Conservation (phyloP, 2,329 filamentous ascomycete genomes). For the Colletotrichum sp. region DNA sequence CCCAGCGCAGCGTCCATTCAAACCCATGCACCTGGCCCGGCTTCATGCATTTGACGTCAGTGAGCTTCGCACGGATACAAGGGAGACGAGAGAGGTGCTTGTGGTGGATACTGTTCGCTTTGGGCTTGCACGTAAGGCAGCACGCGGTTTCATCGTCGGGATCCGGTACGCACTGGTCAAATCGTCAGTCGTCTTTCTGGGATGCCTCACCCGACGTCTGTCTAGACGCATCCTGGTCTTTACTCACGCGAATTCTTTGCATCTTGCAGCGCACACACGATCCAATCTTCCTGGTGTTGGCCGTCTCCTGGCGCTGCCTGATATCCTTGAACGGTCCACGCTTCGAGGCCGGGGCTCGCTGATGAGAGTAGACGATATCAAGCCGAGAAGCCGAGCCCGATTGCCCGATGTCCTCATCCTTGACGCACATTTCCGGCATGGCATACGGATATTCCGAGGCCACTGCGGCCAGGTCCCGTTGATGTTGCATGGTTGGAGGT, state of each 20-base stretch:
- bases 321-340: conserved; percentile 61
- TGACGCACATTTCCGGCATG: conserved; percentile 24
- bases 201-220: not conserved
- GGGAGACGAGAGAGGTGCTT: conserved; percentile 52
- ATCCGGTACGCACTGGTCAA: conserved; percentile 58
- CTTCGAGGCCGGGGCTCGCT: conserved; percentile 41
- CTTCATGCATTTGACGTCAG: conserved; percentile 62
- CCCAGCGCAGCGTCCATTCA: conserved; percentile 66
- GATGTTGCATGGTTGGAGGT: not conserved
- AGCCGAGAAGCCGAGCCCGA: conserved; percentile 17
- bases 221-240: not conserved
- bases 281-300: conserved; percentile 60
- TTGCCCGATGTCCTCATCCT: not conserved
- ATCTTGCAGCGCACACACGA: conserved; percentile 66
- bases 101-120: conserved; percentile 46
- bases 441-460: not conserved
- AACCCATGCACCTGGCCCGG: conserved; percentile 61
- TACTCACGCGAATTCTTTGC: conserved; percentile 65
- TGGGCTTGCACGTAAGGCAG: conserved; percentile 58
- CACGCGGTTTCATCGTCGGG: conserved; percentile 48
- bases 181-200: not conserved
- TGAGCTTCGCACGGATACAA: conserved; percentile 66
- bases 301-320: conserved; percentile 57
- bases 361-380: conserved; percentile 37
- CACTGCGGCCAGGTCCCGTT: not conserved